Evolutionary conservation across 495 filamentous ascomycete genomes (phyloP).

Genomic region (Chlorociboria aeruginascens): DNA sequence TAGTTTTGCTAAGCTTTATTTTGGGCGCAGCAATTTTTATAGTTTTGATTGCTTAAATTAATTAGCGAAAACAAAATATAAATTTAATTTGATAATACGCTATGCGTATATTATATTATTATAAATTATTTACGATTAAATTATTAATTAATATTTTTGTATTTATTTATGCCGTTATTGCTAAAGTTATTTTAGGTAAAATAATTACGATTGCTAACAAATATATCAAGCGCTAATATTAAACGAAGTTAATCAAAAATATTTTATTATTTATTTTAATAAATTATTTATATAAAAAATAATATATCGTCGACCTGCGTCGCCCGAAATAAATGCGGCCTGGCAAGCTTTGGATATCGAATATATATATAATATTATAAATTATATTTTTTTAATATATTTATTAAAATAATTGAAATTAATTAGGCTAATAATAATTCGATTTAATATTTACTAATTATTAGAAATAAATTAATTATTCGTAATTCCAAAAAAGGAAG

Average conservation of each 20-base stretch:
- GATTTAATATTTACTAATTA: constrained; percentile 1
- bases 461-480: constrained; percentile 30
- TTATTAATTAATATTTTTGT: not conserved
- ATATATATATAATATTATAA: constrained; percentile 20
- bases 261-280: constrained; percentile 22
- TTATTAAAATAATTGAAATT: not conserved
- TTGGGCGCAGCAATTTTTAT: no score
- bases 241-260: constrained; percentile 12
- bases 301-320: constrained; percentile 35
- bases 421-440: no score
- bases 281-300: constrained; percentile 41
- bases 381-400: not conserved
- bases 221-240: constrained; percentile 18
- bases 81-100: no score
- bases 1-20: no score
- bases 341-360: constrained; percentile 43
- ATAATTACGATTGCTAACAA: no score
- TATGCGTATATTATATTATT: no score
- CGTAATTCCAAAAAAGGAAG: constrained; percentile 27
- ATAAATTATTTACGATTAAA: not conserved
- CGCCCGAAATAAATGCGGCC: constrained; percentile 43
- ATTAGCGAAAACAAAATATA: no score
- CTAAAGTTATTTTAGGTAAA: no score
- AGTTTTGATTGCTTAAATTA: no score
- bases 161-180: no score